Percentiles rank a stretch among this genome's conserved stretches.
These are phyloP conservation scores for Gaeumannomyces sp. DNA, from an alignment of 2,329 filamentous ascomycete genomes.

Conservation along the genomic window DNA sequence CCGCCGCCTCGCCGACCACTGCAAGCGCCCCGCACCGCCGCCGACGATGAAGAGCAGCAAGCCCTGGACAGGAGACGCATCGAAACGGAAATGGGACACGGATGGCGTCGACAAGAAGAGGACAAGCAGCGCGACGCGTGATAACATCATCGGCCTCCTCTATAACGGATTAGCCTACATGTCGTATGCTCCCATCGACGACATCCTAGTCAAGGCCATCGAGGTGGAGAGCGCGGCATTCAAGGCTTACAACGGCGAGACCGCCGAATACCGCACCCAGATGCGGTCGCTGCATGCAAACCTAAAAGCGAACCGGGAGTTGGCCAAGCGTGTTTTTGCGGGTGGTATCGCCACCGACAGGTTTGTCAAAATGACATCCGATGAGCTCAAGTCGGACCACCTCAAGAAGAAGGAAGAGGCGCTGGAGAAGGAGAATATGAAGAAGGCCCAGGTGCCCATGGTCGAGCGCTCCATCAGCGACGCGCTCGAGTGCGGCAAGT, in stretches of 20 bases:
- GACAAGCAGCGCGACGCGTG: conserved; percentile 67
- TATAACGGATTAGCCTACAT: conserved; percentile 80
- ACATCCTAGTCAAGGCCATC: conserved; percentile 67
- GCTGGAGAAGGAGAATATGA: conserved; percentile 89
- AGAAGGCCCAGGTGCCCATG: conserved; percentile 90
- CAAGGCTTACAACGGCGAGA: conserved; percentile 62
- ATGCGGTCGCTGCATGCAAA: conserved; percentile 91
- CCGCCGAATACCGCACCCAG: conserved; percentile 74
- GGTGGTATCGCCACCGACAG: conserved; percentile 65
- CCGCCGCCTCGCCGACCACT: conserved; percentile 30
- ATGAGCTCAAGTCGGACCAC: conserved; percentile 85
- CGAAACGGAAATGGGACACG: conserved; percentile 75
- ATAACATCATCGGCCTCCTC: conserved; percentile 83
- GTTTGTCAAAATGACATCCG: conserved; percentile 82
- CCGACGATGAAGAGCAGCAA: conserved; percentile 51
- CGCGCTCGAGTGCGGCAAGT: conserved; percentile 84
- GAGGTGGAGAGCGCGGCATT: conserved; percentile 80
- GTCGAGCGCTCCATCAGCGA: conserved; percentile 85
- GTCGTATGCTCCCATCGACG: conserved; percentile 63
- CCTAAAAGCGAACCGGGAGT: conserved; percentile 77
- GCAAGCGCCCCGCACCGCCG: conserved; percentile 43
- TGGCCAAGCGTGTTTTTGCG: conserved; percentile 68
- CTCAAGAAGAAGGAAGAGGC: conserved; percentile 69
- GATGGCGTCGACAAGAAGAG: conserved; percentile 74
- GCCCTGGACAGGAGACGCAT: conserved; percentile 52